Evolutionary conservation across 257 asterid genomes (phyloP).

Genomic region (Rhazya stricta): DNA sequence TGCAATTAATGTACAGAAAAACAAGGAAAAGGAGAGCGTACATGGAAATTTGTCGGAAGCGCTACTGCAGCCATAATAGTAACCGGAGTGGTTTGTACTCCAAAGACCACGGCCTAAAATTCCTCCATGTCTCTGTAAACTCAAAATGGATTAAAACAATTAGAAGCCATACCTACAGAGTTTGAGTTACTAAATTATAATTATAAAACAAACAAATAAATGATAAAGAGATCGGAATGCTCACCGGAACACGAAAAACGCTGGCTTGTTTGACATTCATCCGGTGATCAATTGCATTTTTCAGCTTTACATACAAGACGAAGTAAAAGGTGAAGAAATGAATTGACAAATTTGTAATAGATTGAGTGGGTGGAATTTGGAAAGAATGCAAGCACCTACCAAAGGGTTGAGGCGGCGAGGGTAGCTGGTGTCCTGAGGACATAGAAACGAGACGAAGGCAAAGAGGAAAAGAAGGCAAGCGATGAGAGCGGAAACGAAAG

Average conservation of each 20-base stretch:
- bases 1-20: background rate
- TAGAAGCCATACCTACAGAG: background rate
- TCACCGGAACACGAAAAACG: constrained; percentile 56
- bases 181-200: background rate
- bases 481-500: constrained; percentile 38
- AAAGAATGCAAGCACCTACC: constrained; percentile 17
- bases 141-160: background rate
- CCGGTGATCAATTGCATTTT: constrained; percentile 20
- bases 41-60: constrained; percentile 36
- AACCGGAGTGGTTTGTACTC: constrained; percentile 44
- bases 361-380: background rate
- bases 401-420: constrained; percentile 25
- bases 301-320: constrained; percentile 27
- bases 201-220: background rate
- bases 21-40: constrained; percentile 24
- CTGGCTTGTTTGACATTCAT: constrained; percentile 30
- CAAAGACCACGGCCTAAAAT: constrained; percentile 39
- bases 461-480: constrained; percentile 38
- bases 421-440: constrained; percentile 34
- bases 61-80: constrained; percentile 56
- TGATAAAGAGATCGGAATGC: constrained; percentile 6
- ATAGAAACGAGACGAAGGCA: constrained; percentile 35
- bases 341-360: background rate
- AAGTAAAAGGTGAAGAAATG: background rate
- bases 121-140: constrained; percentile 47